Evolutionary conservation across 2,329 filamentous ascomycete species (phyloP).

Genomic region (Colletotrichum lentis): DNA sequence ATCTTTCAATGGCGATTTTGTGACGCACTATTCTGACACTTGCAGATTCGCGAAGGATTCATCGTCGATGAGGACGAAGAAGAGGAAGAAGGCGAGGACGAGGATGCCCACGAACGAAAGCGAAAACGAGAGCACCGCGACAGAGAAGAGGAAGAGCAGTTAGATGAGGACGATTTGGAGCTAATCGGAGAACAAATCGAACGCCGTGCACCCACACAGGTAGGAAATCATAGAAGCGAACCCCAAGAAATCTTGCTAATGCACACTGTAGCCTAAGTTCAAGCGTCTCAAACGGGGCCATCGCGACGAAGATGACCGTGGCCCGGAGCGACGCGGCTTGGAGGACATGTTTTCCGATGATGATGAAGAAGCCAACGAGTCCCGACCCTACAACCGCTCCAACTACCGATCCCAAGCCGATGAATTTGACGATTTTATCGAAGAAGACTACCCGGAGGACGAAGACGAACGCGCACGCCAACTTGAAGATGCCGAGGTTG

Average conservation of each 20-base stretch:
- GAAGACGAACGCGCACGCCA: constrained; percentile 79
- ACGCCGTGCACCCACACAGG: constrained; percentile 74
- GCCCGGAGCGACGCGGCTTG: constrained; percentile 73
- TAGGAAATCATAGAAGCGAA: constrained; percentile 52
- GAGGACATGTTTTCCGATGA: constrained; percentile 97
- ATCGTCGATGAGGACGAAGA: constrained; percentile 93
- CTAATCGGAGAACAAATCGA: constrained; percentile 86
- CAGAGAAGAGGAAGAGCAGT: constrained; percentile 83
- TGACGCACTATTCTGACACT: constrained; percentile 23
- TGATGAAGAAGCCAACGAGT: constrained; percentile 75
- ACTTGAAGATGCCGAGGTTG: constrained; percentile 87
- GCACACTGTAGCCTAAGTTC: constrained; percentile 75
- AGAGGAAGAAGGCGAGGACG: constrained; percentile 71
- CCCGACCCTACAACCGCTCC: constrained; percentile 59
- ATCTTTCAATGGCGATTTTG: constrained; percentile 17
- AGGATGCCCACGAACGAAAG: constrained; percentile 64
- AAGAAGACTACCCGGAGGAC: constrained; percentile 91
- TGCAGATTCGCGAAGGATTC: constrained; percentile 88
- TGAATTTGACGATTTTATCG: constrained; percentile 95
- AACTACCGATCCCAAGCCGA: constrained; percentile 71
- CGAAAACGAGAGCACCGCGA: constrained; percentile 80
- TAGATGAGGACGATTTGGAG: constrained; percentile 96
- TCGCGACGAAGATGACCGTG: constrained; percentile 74
- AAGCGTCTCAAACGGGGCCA: constrained; percentile 96
- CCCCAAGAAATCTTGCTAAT: constrained; percentile 38